Conservation (phyloP, 2,329 filamentous ascomycete genomes). For the Apiospora sp. region DNA sequence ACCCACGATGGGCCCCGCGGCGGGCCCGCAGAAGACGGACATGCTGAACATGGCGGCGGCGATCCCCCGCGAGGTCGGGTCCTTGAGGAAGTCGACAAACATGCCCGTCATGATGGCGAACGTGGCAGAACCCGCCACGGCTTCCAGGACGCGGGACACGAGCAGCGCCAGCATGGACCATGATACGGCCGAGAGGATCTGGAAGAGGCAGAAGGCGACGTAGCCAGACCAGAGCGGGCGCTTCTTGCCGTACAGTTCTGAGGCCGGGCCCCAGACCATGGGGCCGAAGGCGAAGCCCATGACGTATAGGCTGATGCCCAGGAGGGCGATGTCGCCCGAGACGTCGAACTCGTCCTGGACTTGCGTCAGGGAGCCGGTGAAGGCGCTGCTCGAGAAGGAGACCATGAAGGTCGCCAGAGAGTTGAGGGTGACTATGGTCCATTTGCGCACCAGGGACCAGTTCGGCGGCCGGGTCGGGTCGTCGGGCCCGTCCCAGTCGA, state of each 20-base stretch:
- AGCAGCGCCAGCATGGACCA: neutral
- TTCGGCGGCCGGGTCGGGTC: neutral
- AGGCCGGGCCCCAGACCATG: neutral
- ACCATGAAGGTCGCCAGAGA: neutral
- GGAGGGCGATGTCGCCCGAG: neutral
- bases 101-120: neutral
- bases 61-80: neutral
- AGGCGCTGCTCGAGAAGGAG: neutral
- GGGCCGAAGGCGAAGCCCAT: neutral
- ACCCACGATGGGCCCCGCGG: neutral
- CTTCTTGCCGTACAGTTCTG: neutral
- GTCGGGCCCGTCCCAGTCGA: neutral
- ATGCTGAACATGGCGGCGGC: conserved; percentile 9
- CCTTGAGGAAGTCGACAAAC: conserved; percentile 1
- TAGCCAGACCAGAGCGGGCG: neutral
- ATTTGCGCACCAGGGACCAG: neutral
- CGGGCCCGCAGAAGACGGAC: neutral
- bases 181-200: neutral
- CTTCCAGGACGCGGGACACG: neutral
- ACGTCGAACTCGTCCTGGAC: neutral
- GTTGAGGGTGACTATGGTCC: neutral
- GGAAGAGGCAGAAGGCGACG: neutral
- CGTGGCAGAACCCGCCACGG: neutral
- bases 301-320: neutral
- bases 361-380: neutral